Conservation (phyloP, 352 stramenopile species). For the Albugo laibachii region DNA sequence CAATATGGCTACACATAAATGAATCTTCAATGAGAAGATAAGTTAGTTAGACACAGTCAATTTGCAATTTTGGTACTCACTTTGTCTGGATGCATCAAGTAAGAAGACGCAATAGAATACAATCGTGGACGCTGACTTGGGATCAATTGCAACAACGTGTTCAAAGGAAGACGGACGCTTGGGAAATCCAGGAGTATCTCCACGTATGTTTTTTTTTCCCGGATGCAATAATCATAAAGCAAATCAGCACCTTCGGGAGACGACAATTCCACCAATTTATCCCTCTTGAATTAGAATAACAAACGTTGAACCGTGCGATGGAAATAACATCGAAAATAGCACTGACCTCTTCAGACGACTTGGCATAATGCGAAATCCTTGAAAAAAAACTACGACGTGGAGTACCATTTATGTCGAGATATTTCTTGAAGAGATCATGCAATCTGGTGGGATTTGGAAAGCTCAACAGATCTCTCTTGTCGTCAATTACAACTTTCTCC, state of each 20-base stretch:
- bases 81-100: slow-evolving; percentile 23
- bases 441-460: slow-evolving; percentile 13
- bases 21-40: slow-evolving; percentile 14
- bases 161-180: slow-evolving; percentile 40
- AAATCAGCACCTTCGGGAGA: slow-evolving; percentile 79
- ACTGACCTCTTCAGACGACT: slow-evolving; percentile 55
- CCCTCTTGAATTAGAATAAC: slow-evolving; percentile 22
- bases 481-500: too few relatives aligned
- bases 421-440: slow-evolving; percentile 55
- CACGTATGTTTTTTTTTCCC: slow-evolving; percentile 79
- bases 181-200: slow-evolving; percentile 79
- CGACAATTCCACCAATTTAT: slow-evolving; percentile 81
- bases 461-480: too few relatives aligned
- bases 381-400: slow-evolving; percentile 79
- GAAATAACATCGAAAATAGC: neutral
- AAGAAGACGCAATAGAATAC: slow-evolving; percentile 86
- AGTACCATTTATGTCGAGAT: slow-evolving; percentile 74
- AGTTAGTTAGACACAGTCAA: slow-evolving; percentile 3
- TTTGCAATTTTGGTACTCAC: slow-evolving; percentile 9
- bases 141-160: slow-evolving; percentile 66
- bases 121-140: slow-evolving; percentile 65
- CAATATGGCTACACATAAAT: slow-evolving; percentile 78
- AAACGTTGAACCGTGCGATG: neutral
- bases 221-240: slow-evolving; percentile 86
- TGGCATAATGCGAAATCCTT: slow-evolving; percentile 58